A percentile compares a stretch with the other conserved stretches of the same genome.
Conservation (phyloP, 768 basidiomycete species). For the Amanita subjunquillea region DNA sequence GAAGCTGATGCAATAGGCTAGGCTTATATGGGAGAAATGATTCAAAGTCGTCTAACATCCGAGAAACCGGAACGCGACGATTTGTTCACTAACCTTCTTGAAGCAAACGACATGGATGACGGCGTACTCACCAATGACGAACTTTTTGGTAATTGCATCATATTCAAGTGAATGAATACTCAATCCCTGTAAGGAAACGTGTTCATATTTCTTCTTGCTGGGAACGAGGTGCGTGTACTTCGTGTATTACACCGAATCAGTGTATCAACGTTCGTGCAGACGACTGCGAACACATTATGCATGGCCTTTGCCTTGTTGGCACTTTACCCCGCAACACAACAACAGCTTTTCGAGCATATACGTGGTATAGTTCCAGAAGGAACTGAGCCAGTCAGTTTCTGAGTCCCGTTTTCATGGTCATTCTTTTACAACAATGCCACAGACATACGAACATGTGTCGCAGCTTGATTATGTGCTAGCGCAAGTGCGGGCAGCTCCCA, state of each 20-base stretch:
- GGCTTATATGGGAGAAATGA: slow-evolving; percentile 44
- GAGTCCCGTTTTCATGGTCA: background rate
- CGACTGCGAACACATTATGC: slow-evolving; percentile 24
- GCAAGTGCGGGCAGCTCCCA: slow-evolving; percentile 12
- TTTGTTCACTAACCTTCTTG: slow-evolving; percentile 40
- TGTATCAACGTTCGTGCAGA: slow-evolving; percentile 12
- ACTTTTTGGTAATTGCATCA: slow-evolving; percentile 21
- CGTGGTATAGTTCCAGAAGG: slow-evolving; percentile 20
- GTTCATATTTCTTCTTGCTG: slow-evolving; percentile 48
- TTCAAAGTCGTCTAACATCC: slow-evolving; percentile 26
- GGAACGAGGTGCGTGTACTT: slow-evolving; percentile 36
- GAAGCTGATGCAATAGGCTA: background rate
- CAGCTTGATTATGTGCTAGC: slow-evolving; percentile 27
- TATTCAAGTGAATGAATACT: background rate
- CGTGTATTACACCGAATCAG: background rate
- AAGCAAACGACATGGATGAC: slow-evolving; percentile 31
- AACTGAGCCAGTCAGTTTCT: slow-evolving; percentile 17
- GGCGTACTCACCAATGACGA: slow-evolving; percentile 32
- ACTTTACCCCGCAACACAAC: slow-evolving; percentile 25
- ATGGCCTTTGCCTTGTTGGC: slow-evolving; percentile 31
- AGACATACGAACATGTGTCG: slow-evolving; percentile 33
- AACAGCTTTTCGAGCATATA: slow-evolving; percentile 24
- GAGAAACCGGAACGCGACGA: slow-evolving; percentile 34
- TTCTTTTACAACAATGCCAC: background rate
- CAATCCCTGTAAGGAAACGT: slow-evolving; percentile 24